These are phyloP conservation scores for Chlorokybus atmophyticus DNA, from an alignment of 139 green algal species.

Conservation along the genomic window DNA sequence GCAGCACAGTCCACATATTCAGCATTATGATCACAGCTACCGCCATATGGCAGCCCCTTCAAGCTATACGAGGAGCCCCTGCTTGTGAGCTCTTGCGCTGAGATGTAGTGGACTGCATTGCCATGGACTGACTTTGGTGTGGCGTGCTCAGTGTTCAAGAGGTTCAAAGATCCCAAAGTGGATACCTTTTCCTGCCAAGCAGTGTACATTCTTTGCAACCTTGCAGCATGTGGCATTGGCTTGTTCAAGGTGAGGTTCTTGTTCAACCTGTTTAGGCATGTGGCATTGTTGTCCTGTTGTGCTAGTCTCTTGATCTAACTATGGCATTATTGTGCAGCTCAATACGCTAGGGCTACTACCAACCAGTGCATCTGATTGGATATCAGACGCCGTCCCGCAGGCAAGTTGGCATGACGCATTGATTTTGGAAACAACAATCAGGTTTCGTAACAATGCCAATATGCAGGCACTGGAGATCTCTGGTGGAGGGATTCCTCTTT, in stretches of 20 bases:
- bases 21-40: constrained; percentile 30
- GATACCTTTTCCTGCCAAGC: constrained; percentile 23
- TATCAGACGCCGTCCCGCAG: too few species aligned
- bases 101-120: background rate
- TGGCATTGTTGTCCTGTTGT: background rate
- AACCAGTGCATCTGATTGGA: constrained; percentile 26
- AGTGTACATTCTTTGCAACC: constrained; percentile 18
- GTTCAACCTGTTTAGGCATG: background rate
- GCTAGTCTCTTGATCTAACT: constrained; percentile 1
- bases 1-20: constrained; percentile 30
- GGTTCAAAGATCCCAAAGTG: constrained; percentile 28
- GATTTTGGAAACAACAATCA: too few species aligned
- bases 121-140: background rate
- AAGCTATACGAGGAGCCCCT: constrained; percentile 13
- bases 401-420: too few species aligned
- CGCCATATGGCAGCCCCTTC: constrained; percentile 27
- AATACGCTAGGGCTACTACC: constrained; percentile 26
- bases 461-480: too few species aligned
- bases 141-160: constrained; percentile 18
- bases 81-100: background rate
- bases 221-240: constrained; percentile 10
- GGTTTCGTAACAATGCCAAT: too few species aligned
- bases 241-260: constrained; percentile 13
- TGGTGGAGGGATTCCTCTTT: too few species aligned
- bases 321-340: constrained; percentile 12